Base-by-base conservation (phyloP, 202 grass and related monocot species). In the Elaeis oleifera region DNA sequence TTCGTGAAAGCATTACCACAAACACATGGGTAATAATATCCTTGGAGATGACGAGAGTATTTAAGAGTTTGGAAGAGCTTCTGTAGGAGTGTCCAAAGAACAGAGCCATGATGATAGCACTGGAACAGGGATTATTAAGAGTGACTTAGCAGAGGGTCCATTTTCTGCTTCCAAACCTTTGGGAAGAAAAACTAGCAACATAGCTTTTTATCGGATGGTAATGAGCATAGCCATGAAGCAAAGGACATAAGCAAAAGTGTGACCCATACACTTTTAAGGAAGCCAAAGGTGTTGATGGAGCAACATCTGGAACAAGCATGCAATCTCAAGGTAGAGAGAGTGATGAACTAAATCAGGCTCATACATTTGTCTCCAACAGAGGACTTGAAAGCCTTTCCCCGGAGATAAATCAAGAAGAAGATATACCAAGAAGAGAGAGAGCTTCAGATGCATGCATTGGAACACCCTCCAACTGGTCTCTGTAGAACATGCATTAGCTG, bases 261-360 rank as follows among this genome's bases (percentile, higher is more conserved):
- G 5, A 32, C 6, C 29, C 0, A 32, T 32, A 32, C 29, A 32
- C 29, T 32, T 6, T 32, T 32, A 32, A 32, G 29, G 29, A 32
- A 32, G 29, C 29, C 6, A 5, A 32, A 32, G 29, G 5, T 32
- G 6, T 6, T 6, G 29, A 32, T 6, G 29, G 29, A 32, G 29
- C 29, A 4, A 6, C 29, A 32, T 32, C 29, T 32, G 29, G 29
- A 32, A 32, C 29, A 32, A 32, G 29, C 29, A 32, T 68, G 60
- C 56, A 83, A 24, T 65, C 81, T 32, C 64, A 6, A 74, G 65
- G 70, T 56, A 60, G 13, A 21, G 65, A 74, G 65, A 54, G 78
- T 18, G 58, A 23, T 60, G 72, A 65, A 17, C 71, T 32, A 71
- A 71, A 44, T 53, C 60, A 71, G 59, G 64, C 48, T 54, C 32